Base-by-base conservation (phyloP, 768 basidiomycete genomes). In the Agaricus blazei region DNA sequence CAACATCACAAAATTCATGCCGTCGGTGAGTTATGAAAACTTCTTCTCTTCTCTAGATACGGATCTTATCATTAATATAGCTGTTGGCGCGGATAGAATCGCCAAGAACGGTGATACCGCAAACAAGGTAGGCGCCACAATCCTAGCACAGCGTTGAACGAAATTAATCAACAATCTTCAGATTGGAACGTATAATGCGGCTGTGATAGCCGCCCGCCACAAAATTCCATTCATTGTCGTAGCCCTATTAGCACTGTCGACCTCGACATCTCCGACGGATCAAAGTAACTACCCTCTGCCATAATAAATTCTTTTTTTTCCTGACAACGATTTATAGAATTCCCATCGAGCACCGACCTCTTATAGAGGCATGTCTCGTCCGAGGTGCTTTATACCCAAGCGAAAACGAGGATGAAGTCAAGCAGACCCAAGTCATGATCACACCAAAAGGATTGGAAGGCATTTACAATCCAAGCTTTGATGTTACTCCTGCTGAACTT, bases 181-280 rank as follows among this genome's bases (percentile, higher is more conserved):
- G 75, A 89, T 98, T 65, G 94, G 94, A 48, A 97, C 96, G 0
- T 98, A 96, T 74, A 96, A 98, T 63, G 93, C 95, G 15, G 93
- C 96, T 4, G 91, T 96, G 23, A 76, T 97, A 28, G 93, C 94
- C 2, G 85, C 87, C 52, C 81, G 91, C 27, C 93, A 95, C 69
- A 79, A 81, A 8, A 89, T 96, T 27, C 90, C 93, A 2, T 95
- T 98, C 68, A 84, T 97, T 65, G 93, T 97, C 14, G 89, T 94
- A 31, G 95, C 95, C 1, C 95, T 1, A 82, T 93, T 43, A 93
- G 89, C 60, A 97, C 94, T 0, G 84, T 98, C 58, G 96, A 98
- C 69, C 79, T 97, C 15, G 78, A 86, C 52, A 79, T 92, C 31
- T 67, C 76, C 1, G 81, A 88, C 58, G 93, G 93, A 9, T 76